Evolutionary conservation across 2,329 filamentous ascomycete genomes (phyloP), one percentile per base, ranked within the genome.

Genomic region (Apiospora kogelbergensis): DNA sequence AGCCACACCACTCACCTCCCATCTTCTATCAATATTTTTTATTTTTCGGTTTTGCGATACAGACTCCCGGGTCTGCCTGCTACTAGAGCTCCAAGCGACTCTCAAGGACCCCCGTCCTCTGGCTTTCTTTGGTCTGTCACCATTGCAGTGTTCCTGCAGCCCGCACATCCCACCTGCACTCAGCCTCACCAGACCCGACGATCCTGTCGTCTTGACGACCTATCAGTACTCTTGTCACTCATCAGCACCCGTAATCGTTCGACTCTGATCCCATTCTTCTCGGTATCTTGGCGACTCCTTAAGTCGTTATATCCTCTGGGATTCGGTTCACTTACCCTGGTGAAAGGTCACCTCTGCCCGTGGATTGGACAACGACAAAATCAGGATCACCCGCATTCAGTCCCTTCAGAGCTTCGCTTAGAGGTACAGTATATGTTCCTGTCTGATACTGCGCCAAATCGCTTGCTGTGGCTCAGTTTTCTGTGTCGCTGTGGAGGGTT

Each of bases 1-100:
- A 78, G 76, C 76, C 76, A 78, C 76, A 77, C 76, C 72, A 74
- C 74, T 72, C 74, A 76, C 76, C 76, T 74, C 53, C 30, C 53
- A 73, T 74, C 71, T 71, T 69, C 69, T 71, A 72, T 30, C 30
- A 65, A 73, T 73, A 73, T 70, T 72, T 70, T 68, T 66, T 37
- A 24, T 40, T 67, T 46, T 26, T 26, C 46, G 26, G 15, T 65
- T 24, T 40, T 37, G 33, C 48, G 6, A 67, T 68, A 72, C 53
- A 60, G 53, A 60, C 53, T 37, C 30, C 2, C 17, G 53, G 53
- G 9, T 20, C 53, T 37, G 53, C 20, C 53, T 60, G 53, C 53
- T 60, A 30, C 53, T 37, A 37, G 53, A 60, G 13, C 53, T 60
- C 20, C 30, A 60, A 60, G 53, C 53, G 20, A 60, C 30, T 26